These are phyloP conservation scores for Trametes sp. DNA, from an alignment of 1,284 basidiomycete genomes.

Conservation along the genomic window DNA sequence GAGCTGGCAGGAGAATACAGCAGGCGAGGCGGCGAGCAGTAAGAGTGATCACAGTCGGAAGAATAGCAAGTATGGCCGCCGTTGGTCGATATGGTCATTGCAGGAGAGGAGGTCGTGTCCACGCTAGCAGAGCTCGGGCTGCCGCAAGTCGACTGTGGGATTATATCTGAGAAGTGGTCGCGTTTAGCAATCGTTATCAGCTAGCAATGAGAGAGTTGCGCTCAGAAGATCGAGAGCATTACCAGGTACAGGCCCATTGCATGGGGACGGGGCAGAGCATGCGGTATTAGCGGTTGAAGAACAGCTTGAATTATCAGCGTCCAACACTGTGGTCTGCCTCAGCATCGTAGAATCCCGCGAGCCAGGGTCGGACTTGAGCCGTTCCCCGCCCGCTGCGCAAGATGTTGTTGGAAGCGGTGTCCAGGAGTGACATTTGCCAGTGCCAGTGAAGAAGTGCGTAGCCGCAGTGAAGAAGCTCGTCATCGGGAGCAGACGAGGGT, in stretches of 20 bases:
- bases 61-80: slow-evolving; percentile 9
- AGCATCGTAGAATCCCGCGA: slow-evolving; percentile 1
- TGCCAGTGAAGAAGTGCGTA: slow-evolving; percentile 12
- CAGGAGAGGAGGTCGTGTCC: not conserved
- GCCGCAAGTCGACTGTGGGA: not conserved
- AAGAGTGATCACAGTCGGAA: slow-evolving; percentile 16
- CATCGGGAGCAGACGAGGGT: not conserved
- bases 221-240: not conserved
- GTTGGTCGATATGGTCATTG: not conserved
- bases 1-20: slow-evolving; percentile 24
- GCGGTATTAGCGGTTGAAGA: too few species aligned
- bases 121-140: not conserved
- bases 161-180: not conserved
- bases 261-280: not conserved
- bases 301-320: not conserved
- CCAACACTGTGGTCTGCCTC: not conserved
- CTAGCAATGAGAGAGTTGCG: not conserved
- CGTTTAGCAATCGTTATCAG: slow-evolving; percentile 2
- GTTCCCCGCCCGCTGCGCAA: not conserved
- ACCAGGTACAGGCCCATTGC: slow-evolving; percentile 4
- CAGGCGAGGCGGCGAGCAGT: slow-evolving; percentile 20
- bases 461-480: slow-evolving; percentile 6
- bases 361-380: not conserved
- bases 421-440: not conserved
- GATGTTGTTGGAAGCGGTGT: not conserved